Evolutionary conservation across 805 yeast genomes (phyloP).

Genomic region (Saccharomycopsis selenospora): DNA sequence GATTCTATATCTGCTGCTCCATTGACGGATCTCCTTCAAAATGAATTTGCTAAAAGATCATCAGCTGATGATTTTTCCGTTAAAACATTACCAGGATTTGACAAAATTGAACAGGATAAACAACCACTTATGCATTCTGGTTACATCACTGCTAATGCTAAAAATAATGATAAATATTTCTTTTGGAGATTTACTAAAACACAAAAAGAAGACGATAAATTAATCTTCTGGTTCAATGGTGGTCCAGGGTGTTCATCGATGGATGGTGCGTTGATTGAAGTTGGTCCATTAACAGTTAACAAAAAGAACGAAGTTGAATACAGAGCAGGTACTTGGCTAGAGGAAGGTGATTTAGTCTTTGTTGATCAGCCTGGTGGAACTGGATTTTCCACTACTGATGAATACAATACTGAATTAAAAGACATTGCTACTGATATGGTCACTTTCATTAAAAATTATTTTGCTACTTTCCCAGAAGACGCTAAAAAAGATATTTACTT

Average conservation of each 20-base stretch:
- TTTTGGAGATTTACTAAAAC: slow-evolving; percentile 53
- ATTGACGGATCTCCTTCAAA: too few species aligned
- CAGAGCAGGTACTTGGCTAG: slow-evolving; percentile 63
- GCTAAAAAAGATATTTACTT: slow-evolving; percentile 45
- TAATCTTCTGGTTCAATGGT: slow-evolving; percentile 78
- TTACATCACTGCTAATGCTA: not conserved
- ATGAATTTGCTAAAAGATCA: too few species aligned
- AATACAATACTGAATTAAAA: not conserved
- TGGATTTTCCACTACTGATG: slow-evolving; percentile 54
- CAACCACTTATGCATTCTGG: not conserved
- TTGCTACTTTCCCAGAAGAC: slow-evolving; percentile 54
- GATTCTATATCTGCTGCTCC: too few species aligned
- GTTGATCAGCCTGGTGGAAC: slow-evolving; percentile 79
- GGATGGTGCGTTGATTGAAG: slow-evolving; percentile 78
- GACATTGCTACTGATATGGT: slow-evolving; percentile 21
- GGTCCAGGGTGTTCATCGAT: slow-evolving; percentile 85
- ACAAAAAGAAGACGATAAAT: slow-evolving; percentile 29
- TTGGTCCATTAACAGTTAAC: slow-evolving; percentile 61
- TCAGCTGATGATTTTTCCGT: not conserved
- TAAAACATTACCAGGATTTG: not conserved
- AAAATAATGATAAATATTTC: slow-evolving; percentile 31
- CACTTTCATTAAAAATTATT: slow-evolving; percentile 47
- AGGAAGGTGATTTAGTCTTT: slow-evolving; percentile 53
- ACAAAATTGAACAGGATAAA: not conserved
- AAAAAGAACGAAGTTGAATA: slow-evolving; percentile 31